Evolutionary conservation across 805 yeast species (phyloP).

Genomic region (Brettanomyces bruxellensis): DNA sequence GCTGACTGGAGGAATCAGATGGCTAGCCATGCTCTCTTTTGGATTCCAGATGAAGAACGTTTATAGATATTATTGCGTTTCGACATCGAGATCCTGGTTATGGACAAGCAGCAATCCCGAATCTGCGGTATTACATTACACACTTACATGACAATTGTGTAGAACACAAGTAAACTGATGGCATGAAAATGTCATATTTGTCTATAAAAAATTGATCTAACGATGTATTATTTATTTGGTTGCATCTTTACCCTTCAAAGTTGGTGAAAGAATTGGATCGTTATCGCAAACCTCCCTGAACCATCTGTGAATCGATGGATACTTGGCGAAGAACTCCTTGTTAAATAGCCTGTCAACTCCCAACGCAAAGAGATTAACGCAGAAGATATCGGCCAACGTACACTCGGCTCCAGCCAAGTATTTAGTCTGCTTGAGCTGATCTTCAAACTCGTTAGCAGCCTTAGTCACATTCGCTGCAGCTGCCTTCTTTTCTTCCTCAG

Average conservation of each 20-base stretch:
- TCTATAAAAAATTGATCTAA: no score
- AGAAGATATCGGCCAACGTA: constrained; percentile 28
- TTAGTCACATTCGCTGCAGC: constrained; percentile 6
- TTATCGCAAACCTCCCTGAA: constrained; percentile 28
- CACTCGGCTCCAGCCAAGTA: constrained; percentile 27
- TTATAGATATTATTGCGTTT: no score
- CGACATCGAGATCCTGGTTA: no score
- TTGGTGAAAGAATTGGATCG: constrained; percentile 10
- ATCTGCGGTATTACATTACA: no score
- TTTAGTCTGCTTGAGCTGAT: constrained; percentile 26
- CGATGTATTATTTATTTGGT: constrained; percentile 2
- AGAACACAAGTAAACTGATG: no score
- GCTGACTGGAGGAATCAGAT: constrained; percentile 83
- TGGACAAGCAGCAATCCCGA: no score
- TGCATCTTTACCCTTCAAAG: constrained; percentile 11
- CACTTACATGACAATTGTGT: no score
- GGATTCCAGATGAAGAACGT: constrained; percentile 16
- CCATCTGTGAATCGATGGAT: constrained; percentile 41
- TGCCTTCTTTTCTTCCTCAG: constrained; percentile 10
- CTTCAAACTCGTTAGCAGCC: constrained; percentile 17
- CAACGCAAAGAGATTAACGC: constrained; percentile 25
- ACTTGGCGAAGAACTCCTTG: constrained; percentile 32
- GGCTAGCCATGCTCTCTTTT: constrained; percentile 79
- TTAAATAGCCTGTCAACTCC: constrained; percentile 35
- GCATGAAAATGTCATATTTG: no score